Evolutionary conservation across 768 basidiomycete species (phyloP), one percentile per base, ranked within the genome.

Genomic region (Termitomyces sp.): DNA sequence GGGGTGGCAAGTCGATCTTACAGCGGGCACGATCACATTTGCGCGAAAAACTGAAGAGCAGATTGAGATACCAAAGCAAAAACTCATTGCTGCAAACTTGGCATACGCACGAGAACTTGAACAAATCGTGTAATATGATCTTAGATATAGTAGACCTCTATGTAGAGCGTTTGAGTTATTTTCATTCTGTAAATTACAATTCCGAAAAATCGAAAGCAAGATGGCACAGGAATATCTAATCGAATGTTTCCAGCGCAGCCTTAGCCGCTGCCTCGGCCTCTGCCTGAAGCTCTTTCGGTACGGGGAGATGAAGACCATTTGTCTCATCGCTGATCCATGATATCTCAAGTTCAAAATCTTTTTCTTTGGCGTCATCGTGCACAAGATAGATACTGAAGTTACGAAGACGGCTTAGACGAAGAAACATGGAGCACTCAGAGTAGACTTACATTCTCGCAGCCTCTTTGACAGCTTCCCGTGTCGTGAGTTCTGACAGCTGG

Each of bases 361-460:
- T 98, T 78, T 98, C 96, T 74, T 98, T 97, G 63, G 92, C 88
- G 71, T 98, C 97, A 64, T 98, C 96, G 70, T 99, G 97, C 15
- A 97, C 95, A 45, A 94, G 85, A 75, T 99, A 94, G 71, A 98
- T 96, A 71, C 96, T 99, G 71, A 8, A 56, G 47, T 42, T 14
- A 38, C 48, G 14, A 50, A 47, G 20, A 55, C 20, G 31, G 38
- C 11, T 60, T 49, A 46, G 37, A 29, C 36, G 38, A 48, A 50
- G 25, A 34, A 43, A 25, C 15, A 43, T 59, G 7, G 14, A 40
- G 59, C 42, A 34, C 29, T 31, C 50, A 56, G 37, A 20, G 36
- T 32, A 49, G 15, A 79, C 92, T 66, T 71, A 98, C 96, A 99
- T 98, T 75, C 96, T 83, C 5, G 97, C 96, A 14, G 95, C 94